Evolutionary conservation across 2,329 filamentous ascomycete genomes (phyloP).

Genomic region (Amauroascus verrucosus): DNA sequence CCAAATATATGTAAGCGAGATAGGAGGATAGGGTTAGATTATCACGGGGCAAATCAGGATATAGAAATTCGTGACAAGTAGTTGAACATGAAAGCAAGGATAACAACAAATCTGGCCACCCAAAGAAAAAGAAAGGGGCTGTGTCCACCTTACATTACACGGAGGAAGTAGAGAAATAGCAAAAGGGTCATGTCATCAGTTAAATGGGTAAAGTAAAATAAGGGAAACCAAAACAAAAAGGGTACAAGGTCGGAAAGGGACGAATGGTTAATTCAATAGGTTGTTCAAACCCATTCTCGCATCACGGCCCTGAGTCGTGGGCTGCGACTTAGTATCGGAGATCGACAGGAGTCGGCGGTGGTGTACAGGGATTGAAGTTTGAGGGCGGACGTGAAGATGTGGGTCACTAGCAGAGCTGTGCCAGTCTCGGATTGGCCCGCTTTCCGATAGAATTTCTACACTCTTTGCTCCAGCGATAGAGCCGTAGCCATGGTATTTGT

Average conservation of each 20-base stretch:
- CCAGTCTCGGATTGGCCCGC: background rate
- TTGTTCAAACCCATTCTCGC: constrained; percentile 33
- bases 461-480: background rate
- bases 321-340: constrained; percentile 17
- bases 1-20: background rate
- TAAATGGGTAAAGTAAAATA: background rate
- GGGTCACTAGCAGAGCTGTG: constrained; percentile 2
- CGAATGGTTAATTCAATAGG: constrained; percentile 32
- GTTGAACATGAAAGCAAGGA: background rate
- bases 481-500: background rate
- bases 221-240: background rate
- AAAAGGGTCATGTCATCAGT: constrained; percentile 1
- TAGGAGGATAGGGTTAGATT: background rate
- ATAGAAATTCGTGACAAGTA: constrained; percentile 1
- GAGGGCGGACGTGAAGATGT: background rate
- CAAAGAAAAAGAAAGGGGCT: constrained; percentile 17
- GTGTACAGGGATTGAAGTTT: background rate
- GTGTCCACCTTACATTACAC: background rate
- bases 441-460: constrained; percentile 4
- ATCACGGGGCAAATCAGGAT: background rate
- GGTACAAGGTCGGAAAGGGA: too few species aligned
- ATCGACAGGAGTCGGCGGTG: constrained; percentile 14
- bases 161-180: too few species aligned
- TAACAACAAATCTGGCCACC: background rate
- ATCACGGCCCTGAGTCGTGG: constrained; percentile 24